Base-by-base conservation (phyloP, 164 flowering plant genomes). In the Amborella trichopoda region DNA sequence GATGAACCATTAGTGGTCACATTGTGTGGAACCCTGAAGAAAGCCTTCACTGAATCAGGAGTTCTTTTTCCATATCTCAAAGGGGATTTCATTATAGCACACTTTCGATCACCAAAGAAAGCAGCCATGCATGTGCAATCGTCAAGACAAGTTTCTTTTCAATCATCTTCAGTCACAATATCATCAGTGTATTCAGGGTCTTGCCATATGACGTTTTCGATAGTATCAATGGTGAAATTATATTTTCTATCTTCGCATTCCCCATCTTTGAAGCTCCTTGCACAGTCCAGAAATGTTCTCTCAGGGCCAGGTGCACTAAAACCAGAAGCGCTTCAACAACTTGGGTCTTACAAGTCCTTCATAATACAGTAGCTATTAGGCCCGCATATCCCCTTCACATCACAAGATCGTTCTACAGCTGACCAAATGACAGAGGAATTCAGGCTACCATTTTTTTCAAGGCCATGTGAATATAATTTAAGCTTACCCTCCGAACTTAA, bases 81-180 rank as follows among this genome's bases (percentile, higher is more conserved):
- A 25, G 66, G 66, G 44, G 51, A 50, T 24, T 48, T 61, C 52
- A 45, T 61, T 49, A 38, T 55, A 19, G 13, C 10, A 49, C 66
- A 61, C 20, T 23, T 23, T 0, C 46, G 17, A 1, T 3, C n/a
- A 30, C 28, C 43, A 3, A 52, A 45, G 23, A 45, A 17, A 38
- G 66, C 66, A 20, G 51, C 60, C 16, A 32, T 6, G 25, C 27
- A 34, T 23, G 33, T 51, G 23, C 66, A 61, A 50, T 61, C 66
- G 12, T 45, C 56, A 37, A 40, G 32, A 22, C 56, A 17, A 14
- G 61, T 43, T 42, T 51, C 18, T 46, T 40, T 50, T 52, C 61
- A 56, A 10, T 43, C 50, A 26, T 21, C n/a, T 41, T 18, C 42
- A 38, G 12, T 19, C 17, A 16, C 42, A 38, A 19, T 6, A 10